Conservation (phyloP, 768 basidiomycete species). For the Suillus spraguei region DNA sequence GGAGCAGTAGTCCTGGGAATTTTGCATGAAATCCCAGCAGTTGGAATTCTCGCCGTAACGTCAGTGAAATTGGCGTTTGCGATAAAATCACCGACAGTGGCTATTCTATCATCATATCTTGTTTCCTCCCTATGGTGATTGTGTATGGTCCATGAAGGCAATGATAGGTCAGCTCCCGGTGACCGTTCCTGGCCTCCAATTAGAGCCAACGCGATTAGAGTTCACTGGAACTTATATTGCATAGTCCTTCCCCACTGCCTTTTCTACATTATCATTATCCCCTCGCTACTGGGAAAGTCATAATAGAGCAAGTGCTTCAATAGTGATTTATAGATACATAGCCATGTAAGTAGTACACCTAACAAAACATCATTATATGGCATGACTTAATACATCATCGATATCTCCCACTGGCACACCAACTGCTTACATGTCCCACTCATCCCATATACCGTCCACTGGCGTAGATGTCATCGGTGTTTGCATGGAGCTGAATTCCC, state of each 20-base stretch:
- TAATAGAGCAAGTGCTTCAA: not conserved
- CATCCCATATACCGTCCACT: slow-evolving; percentile 55
- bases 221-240: not conserved
- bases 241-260: not conserved
- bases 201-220: not conserved
- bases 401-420: slow-evolving; percentile 1
- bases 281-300: not conserved
- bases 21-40: slow-evolving; percentile 28
- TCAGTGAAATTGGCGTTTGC: slow-evolving; percentile 19
- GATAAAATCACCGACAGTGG: slow-evolving; percentile 26
- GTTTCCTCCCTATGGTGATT: slow-evolving; percentile 23
- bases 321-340: slow-evolving; percentile 7
- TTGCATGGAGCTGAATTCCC: slow-evolving; percentile 44
- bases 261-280: no score
- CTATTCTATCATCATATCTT: slow-evolving; percentile 23
- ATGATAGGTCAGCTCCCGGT: slow-evolving; percentile 1
- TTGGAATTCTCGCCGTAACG: slow-evolving; percentile 28
- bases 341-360: slow-evolving; percentile 13
- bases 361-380: slow-evolving; percentile 12
- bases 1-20: slow-evolving; percentile 22
- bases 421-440: slow-evolving; percentile 64
- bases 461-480: slow-evolving; percentile 35
- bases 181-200: not conserved
- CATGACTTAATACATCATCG: slow-evolving; percentile 21
- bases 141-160: not conserved